Conservation (phyloP, 306 rosid species). For the Dryas alaskensis region DNA sequence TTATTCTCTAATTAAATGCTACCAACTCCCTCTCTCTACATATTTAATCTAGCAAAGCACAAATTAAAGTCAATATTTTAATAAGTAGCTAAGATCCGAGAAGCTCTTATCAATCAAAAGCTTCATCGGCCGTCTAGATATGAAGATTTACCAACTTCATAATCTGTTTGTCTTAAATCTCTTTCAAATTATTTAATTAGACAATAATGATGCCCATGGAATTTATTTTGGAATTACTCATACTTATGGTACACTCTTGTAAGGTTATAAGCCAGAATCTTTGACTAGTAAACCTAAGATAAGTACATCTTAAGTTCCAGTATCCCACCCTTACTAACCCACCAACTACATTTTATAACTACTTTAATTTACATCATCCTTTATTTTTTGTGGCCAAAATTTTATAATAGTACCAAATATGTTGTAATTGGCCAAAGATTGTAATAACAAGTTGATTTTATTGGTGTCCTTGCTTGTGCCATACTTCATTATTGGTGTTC, state of each 20-base stretch:
- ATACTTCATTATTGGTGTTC: too few relatives aligned
- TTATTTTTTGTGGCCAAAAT: not conserved
- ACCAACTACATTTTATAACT: conserved; percentile 6
- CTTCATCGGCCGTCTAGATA: conserved; percentile 1
- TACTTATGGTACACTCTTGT: not conserved
- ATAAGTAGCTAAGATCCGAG: not conserved
- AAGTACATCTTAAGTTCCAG: not conserved
- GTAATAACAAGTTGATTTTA: too few relatives aligned
- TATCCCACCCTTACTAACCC: conserved; percentile 6
- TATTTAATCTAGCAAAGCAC: too few relatives aligned
- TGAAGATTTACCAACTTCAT: conserved; percentile 29
- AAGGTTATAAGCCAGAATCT: not conserved
- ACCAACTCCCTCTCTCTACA: not conserved
- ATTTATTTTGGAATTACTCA: not conserved
- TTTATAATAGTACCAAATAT: not conserved
- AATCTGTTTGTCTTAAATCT: not conserved
- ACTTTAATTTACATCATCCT: not conserved
- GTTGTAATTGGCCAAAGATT: too few relatives aligned
- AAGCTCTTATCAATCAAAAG: conserved; percentile 15
- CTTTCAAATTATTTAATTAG: not conserved
- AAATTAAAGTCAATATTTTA: not conserved
- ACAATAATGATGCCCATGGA: not conserved
- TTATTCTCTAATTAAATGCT: not conserved
- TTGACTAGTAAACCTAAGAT: not conserved
- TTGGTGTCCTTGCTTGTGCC: too few relatives aligned